Conservation (phyloP, 345 rosid genomes). For the Turnera subulata region DNA sequence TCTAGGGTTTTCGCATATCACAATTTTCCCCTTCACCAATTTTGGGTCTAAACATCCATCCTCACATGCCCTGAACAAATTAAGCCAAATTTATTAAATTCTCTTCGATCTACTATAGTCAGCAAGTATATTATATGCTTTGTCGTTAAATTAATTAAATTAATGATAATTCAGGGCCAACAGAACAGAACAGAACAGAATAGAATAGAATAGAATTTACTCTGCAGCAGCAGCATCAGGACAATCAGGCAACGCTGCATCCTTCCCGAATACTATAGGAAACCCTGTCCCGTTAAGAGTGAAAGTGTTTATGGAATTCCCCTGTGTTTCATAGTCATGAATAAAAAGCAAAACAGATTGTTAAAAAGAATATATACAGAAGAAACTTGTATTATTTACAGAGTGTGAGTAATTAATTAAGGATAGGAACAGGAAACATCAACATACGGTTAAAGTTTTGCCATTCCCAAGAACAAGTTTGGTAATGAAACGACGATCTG, state of each 20-base stretch:
- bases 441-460: conserved; percentile 33
- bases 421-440: not conserved
- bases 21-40: conserved; percentile 35
- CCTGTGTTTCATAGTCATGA: conserved; percentile 32
- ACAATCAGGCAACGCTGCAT: not conserved
- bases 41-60: conserved; percentile 22
- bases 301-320: conserved; percentile 31
- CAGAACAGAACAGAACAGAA: no score
- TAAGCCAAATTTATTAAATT: no score
- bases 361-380: no score
- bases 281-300: conserved; percentile 17
- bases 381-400: no score
- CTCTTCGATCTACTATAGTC: no score
- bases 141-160: no score
- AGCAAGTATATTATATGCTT: no score
- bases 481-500: conserved; percentile 31
- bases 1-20: conserved; percentile 13
- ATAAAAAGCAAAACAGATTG: not conserved
- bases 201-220: no score
- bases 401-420: no score
- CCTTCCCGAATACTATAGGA: conserved; percentile 29
- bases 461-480: conserved; percentile 41
- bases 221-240: not conserved
- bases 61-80: conserved; percentile 25
- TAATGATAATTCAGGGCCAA: not conserved